These are phyloP conservation scores for Trichoderma reesei DNA, from an alignment of 495 filamentous ascomycete genomes.

Conservation along the genomic window DNA sequence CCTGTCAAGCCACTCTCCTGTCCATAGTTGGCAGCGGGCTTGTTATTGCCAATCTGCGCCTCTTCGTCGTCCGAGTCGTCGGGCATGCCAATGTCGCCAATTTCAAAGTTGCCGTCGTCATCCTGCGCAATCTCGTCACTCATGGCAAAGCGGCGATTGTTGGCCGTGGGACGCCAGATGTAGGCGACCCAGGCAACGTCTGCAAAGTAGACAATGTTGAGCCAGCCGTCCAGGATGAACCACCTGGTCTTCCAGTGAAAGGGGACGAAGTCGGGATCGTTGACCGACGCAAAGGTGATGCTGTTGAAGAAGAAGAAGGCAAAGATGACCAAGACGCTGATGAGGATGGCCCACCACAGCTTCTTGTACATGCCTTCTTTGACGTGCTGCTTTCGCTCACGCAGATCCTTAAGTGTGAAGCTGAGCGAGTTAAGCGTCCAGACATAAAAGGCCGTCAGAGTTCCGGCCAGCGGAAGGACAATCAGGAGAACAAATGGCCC, in stretches of 20 bases:
- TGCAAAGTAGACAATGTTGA: conserved; percentile 90
- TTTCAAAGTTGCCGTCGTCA: conserved; percentile 92
- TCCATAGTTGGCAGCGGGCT: conserved; percentile 18
- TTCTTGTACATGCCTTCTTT: conserved; percentile 97
- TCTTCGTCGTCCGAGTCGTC: conserved; percentile 59
- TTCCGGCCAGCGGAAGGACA: conserved; percentile 84
- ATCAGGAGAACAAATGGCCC: conserved; percentile 92
- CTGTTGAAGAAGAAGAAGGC: conserved; percentile 94
- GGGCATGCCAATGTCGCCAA: conserved; percentile 74
- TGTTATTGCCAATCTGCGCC: conserved; percentile 33
- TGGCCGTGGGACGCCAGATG: conserved; percentile 90
- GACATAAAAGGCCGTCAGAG: conserved; percentile 93
- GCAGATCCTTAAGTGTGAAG: conserved; percentile 87
- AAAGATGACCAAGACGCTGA: conserved; percentile 88
- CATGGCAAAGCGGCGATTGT: conserved; percentile 98
- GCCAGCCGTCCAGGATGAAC: conserved; percentile 97
- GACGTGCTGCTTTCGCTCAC: conserved; percentile 84
- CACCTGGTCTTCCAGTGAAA: conserved; percentile 93
- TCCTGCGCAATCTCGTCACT: conserved; percentile 98
- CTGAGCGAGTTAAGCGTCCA: conserved; percentile 97
- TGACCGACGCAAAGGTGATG: conserved; percentile 77
- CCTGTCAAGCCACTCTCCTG: conserved; percentile 8
- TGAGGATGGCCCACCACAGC: conserved; percentile 95
- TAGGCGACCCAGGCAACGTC: conserved; percentile 93
- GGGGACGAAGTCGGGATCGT: conserved; percentile 79